Evolutionary conservation across 2,329 filamentous ascomycete species (phyloP), one percentile per base, ranked within the genome.

Genomic region (Incumbomyces delicatus): DNA sequence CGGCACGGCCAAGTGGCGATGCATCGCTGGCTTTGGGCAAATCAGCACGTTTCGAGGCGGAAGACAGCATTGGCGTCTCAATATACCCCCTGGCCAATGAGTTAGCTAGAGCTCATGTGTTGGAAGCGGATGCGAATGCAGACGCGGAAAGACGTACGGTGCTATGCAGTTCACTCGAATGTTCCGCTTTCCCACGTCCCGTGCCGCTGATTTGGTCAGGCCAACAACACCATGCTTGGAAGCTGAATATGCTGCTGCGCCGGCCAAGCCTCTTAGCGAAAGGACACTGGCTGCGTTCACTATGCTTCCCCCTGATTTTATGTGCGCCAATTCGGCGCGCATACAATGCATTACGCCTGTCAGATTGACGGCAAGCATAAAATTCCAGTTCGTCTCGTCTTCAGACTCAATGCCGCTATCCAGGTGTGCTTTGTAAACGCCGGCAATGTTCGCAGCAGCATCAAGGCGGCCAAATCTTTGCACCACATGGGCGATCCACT

Each of bases 161-260:
- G 49, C 49, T 18, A 67, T 53, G 2, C 61, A 57, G 42, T 67
- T 68, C 7, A 66, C 61, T 18, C 65, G 55, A 31, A 68, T 66
- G 3, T 58, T 58, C 6, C 52, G 52, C 12, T 54, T 49, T 0
- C 60, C 64, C 17, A 56, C 59, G 43, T 66, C 63, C 17, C 55
- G 59, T 6, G 63, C 58, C 8, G 62, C 63, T 41, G 58, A 51
- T 34, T 69, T 69, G 11, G 68, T 70, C 42, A 72, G 58, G 1
- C 67, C 70, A 6, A 72, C 58, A 6, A 72, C 51, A 3, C 60
- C 69, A 50, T 66, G 70, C 50, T 72, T 72, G 5, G 64, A 60
- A 1, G 63, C 60, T 8, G 63, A 67, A 49, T 71, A 70, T 1
- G 68, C 66, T 1, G 65, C 64, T 54, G 66, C 31, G 2, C 46